These are phyloP conservation scores for Parsonsia alboflavescens DNA, from an alignment of 257 asterid species.

Conservation along the genomic window DNA sequence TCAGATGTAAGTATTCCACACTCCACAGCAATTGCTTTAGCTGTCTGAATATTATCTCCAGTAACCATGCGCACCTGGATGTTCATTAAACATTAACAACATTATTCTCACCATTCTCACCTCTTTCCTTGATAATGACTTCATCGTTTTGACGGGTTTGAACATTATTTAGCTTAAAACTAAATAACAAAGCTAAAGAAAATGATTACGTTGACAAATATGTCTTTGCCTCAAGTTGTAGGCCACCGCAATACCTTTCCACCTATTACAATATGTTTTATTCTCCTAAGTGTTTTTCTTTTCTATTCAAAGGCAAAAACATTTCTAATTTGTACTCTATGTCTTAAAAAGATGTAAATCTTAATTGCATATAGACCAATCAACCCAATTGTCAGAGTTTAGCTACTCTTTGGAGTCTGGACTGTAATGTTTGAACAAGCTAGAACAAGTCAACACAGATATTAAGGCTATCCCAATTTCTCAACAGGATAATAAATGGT, in stretches of 20 bases:
- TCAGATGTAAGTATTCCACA: conserved; percentile 76
- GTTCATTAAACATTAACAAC: conserved; percentile 14
- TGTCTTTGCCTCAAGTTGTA: not conserved
- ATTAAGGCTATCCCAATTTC: not conserved
- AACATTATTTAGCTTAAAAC: not conserved
- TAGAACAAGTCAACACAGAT: not conserved
- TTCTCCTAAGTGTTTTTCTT: not conserved
- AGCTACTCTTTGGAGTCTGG: not conserved
- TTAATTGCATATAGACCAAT: not conserved
- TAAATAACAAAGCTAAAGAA: not conserved
- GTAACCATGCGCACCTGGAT: conserved; percentile 94
- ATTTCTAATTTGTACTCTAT: not conserved
- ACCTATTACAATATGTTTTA: not conserved
- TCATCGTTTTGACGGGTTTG: not conserved
- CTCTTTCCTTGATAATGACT: not conserved
- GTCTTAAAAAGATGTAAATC: not conserved
- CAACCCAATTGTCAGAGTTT: not conserved
- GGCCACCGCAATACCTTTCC: not conserved
- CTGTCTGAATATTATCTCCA: conserved; percentile 92
- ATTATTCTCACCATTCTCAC: not conserved
- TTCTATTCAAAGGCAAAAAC: not conserved
- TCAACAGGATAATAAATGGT: not conserved
- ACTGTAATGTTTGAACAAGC: not conserved
- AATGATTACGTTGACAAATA: not conserved
- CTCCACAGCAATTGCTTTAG: conserved; percentile 89